phyloP scores from a whole-genome alignment of 2,329 filamentous ascomycete genomes.

The Cladophialophora chaetospira region DNA sequence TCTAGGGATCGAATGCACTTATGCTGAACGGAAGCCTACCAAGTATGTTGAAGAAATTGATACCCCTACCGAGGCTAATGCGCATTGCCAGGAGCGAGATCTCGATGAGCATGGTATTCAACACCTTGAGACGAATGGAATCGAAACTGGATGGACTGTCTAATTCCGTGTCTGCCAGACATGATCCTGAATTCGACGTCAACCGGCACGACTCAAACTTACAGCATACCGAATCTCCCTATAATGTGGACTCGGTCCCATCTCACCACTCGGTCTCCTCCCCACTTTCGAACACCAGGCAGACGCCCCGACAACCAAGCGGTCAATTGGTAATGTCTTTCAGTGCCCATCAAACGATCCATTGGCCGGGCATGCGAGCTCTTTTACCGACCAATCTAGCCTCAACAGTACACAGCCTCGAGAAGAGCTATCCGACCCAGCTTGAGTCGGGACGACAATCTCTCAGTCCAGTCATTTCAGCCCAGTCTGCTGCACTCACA shows the following conservation, averaged over 20 bases:
- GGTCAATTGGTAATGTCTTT: slow-evolving; percentile 41
- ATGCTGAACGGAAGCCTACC: slow-evolving; percentile 56
- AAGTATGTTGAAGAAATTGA: slow-evolving; percentile 42
- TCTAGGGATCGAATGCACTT: slow-evolving; percentile 53
- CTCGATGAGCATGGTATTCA: slow-evolving; percentile 57
- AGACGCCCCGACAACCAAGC: not conserved
- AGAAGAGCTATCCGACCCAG: slow-evolving; percentile 53
- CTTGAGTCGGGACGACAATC: slow-evolving; percentile 51
- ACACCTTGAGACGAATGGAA: slow-evolving; percentile 56
- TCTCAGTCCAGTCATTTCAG: slow-evolving; percentile 39
- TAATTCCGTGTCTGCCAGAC: slow-evolving; percentile 38
- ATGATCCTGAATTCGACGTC: slow-evolving; percentile 21
- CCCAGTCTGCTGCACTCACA: slow-evolving; percentile 2
- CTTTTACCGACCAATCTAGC: slow-evolving; percentile 48
- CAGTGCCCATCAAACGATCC: slow-evolving; percentile 54
- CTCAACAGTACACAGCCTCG: slow-evolving; percentile 41
- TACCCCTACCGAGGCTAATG: not conserved
- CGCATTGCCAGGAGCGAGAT: slow-evolving; percentile 51
- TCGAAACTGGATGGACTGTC: slow-evolving; percentile 55
- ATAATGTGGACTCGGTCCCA: slow-evolving; percentile 36
- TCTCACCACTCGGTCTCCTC: slow-evolving; percentile 36
- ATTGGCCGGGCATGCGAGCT: slow-evolving; percentile 51
- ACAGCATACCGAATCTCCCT: slow-evolving; percentile 35
- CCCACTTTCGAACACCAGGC: slow-evolving; percentile 42
- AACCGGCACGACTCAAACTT: slow-evolving; percentile 14